Percentiles rank a stretch among this genome's conserved stretches.
Evolutionary conservation across 257 asterid species (phyloP).

Genomic region (Thymus quinquecostatus): DNA sequence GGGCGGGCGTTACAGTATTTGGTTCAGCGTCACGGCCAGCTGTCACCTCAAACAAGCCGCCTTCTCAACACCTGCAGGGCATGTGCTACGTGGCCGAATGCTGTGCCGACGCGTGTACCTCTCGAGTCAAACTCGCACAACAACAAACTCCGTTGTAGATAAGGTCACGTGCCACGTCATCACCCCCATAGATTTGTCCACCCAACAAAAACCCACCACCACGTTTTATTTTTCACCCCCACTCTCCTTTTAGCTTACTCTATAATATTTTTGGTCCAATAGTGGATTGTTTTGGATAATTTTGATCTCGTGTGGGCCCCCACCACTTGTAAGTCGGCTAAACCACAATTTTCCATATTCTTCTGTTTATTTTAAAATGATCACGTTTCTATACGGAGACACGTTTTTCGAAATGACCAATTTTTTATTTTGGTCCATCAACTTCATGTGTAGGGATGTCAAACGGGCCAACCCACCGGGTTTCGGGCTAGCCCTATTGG

Average conservation of each 20-base stretch:
- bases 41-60: constrained; percentile 19
- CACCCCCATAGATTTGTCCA: neutral
- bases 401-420: too few relatives aligned
- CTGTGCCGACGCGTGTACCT: constrained; percentile 18
- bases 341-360: neutral
- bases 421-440: too few relatives aligned
- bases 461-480: too few relatives aligned
- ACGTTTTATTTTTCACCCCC: constrained; percentile 24
- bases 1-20: neutral
- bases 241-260: neutral
- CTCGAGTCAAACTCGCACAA: neutral
- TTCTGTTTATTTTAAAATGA: too few relatives aligned
- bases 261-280: neutral
- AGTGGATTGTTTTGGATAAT: constrained; percentile 20
- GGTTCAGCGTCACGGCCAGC: neutral
- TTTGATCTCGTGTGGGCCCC: neutral
- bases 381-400: too few relatives aligned
- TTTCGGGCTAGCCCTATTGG: too few relatives aligned
- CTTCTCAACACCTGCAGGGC: constrained; percentile 19
- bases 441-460: too few relatives aligned
- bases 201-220: neutral
- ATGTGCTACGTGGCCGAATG: constrained; percentile 20
- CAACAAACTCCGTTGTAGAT: constrained; percentile 23
- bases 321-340: constrained; percentile 18
- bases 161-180: constrained; percentile 36